A percentile compares a stretch with the other conserved stretches of the same genome.
phyloP scores from a whole-genome alignment of 139 green algal genomes.

The Coccomyxa sp. region DNA sequence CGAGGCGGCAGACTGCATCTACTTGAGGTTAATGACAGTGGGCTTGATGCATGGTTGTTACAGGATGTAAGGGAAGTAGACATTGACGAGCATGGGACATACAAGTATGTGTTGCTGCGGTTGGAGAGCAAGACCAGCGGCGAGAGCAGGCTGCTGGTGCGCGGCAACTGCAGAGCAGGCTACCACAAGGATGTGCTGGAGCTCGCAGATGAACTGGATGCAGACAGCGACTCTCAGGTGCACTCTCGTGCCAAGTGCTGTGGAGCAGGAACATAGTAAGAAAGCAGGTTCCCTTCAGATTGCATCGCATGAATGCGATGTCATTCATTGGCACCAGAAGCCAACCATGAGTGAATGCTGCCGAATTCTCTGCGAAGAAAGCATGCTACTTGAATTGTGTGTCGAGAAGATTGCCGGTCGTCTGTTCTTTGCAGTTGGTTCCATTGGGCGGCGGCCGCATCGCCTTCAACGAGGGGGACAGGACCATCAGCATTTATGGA shows the following conservation, averaged over 20 bases:
- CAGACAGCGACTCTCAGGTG: not conserved
- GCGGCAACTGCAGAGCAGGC: slow-evolving; percentile 45
- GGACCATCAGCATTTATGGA: slow-evolving; percentile 56
- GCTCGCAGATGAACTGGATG: not conserved
- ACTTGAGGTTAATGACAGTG: no score
- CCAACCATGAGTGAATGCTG: not conserved
- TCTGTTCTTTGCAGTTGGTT: slow-evolving; percentile 20
- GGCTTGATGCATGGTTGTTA: not conserved
- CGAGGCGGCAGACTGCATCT: no score
- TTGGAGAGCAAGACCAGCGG: slow-evolving; percentile 22
- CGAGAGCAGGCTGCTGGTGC: slow-evolving; percentile 66
- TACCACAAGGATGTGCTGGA: slow-evolving; percentile 75
- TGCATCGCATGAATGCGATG: not conserved
- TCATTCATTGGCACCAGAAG: not conserved
- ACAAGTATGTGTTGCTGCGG: slow-evolving; percentile 83
- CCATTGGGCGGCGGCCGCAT: slow-evolving; percentile 68
- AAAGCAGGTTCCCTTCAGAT: not conserved
- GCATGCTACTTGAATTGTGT: not conserved
- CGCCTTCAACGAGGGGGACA: slow-evolving; percentile 39
- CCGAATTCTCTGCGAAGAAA: not conserved
- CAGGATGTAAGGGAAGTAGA: not conserved
- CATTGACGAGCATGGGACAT: slow-evolving; percentile 44
- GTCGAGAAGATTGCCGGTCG: not conserved
- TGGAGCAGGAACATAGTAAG: no score
- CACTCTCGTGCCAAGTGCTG: not conserved